phyloP scores from a whole-genome alignment of 306 rosid genomes.

The Heteromeles arbutifolia region DNA sequence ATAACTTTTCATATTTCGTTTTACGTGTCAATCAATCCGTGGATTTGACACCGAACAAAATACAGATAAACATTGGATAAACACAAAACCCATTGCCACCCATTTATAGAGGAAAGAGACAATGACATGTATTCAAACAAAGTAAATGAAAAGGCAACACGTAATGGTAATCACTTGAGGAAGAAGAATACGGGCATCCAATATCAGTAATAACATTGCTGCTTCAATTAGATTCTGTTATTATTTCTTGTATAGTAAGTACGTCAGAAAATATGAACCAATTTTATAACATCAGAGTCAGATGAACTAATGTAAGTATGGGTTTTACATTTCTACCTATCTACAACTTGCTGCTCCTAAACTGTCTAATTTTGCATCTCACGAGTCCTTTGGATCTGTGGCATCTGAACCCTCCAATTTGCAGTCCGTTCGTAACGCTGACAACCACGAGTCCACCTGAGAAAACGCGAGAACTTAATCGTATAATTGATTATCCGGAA shows the following conservation, averaged over 20 bases:
- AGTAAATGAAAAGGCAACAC: neutral
- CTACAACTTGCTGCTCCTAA: conserved; percentile 20
- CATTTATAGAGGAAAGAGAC: no score
- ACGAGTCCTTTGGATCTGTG: conserved; percentile 18
- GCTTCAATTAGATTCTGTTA: neutral
- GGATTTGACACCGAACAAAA: no score
- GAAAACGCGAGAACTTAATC: conserved; percentile 2
- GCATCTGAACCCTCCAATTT: conserved; percentile 37
- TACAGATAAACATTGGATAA: no score
- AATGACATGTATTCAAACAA: neutral
- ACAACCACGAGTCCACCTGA: conserved; percentile 78
- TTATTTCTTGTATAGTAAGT: neutral
- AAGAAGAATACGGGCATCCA: neutral
- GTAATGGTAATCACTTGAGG: neutral
- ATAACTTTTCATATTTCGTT: no score
- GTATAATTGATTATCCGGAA: neutral
- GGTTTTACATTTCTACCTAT: conserved; percentile 18
- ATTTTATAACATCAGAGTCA: neutral
- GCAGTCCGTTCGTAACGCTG: conserved; percentile 48
- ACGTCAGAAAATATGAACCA: conserved; percentile 1
- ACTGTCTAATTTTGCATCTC: conserved; percentile 13
- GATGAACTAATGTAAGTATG: conserved; percentile 5
- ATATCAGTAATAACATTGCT: neutral
- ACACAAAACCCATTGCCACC: no score
- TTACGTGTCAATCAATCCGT: no score